phyloP scores from a whole-genome alignment of 805 yeast genomes.

The Saturnispora halmiae region DNA sequence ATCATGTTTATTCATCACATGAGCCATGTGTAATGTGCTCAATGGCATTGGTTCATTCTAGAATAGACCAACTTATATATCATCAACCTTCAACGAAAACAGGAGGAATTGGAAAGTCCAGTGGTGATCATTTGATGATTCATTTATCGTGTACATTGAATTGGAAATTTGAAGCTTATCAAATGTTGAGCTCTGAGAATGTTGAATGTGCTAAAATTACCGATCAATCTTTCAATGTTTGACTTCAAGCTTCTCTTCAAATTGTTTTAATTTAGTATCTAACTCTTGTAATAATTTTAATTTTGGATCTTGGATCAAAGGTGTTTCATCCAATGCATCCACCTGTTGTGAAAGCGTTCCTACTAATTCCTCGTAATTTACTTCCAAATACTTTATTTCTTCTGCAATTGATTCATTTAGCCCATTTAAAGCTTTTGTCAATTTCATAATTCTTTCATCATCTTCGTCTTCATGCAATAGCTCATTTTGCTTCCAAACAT shows the following conservation, averaged over 20 bases:
- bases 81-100: conserved; percentile 38
- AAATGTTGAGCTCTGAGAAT: conserved; percentile 6
- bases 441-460: conserved; percentile 15
- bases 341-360: conserved; percentile 16
- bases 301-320: neutral
- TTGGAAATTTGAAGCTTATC: conserved; percentile 63
- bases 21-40: conserved; percentile 97
- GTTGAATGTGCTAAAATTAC: too few species aligned
- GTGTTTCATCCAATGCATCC: neutral
- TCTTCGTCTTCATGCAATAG: too few species aligned
- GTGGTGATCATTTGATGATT: conserved; percentile 63
- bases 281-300: conserved; percentile 1
- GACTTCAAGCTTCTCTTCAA: conserved; percentile 2
- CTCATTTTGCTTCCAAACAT: neutral
- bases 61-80: conserved; percentile 64
- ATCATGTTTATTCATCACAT: conserved; percentile 79
- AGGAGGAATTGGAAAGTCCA: conserved; percentile 45
- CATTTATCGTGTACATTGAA: conserved; percentile 71
- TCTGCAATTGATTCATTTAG: conserved; percentile 25
- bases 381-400: conserved; percentile 4
- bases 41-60: conserved; percentile 91
- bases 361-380: conserved; percentile 15
- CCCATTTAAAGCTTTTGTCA: conserved; percentile 20
- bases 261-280: conserved; percentile 1
- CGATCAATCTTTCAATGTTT: conserved; percentile 22